phyloP scores from a whole-genome alignment of 352 stramenopile species.

The Globisporangium iwayamae region DNA sequence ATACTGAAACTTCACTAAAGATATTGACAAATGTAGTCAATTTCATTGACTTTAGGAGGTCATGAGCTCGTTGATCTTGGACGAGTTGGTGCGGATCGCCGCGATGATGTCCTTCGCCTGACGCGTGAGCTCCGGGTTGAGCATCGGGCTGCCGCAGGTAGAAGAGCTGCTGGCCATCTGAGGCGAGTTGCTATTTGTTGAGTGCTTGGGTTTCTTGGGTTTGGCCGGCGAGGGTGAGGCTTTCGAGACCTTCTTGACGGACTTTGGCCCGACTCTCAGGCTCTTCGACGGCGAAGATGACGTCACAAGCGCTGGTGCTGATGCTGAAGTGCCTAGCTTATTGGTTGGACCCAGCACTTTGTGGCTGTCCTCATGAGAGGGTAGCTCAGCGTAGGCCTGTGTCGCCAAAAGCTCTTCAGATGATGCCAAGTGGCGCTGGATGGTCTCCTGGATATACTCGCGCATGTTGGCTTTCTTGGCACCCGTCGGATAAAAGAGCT shows the following conservation, averaged over 20 bases:
- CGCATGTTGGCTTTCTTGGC: slow-evolving; percentile 73
- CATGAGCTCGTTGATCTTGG: slow-evolving; percentile 77
- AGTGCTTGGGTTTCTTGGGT: slow-evolving; percentile 2
- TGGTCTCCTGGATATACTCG: slow-evolving; percentile 63
- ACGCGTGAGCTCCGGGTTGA: slow-evolving; percentile 51
- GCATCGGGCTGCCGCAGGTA: slow-evolving; percentile 20
- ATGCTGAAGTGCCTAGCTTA: slow-evolving; percentile 19
- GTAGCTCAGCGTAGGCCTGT: slow-evolving; percentile 10
- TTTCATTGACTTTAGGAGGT: not conserved
- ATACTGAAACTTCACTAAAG: not conserved
- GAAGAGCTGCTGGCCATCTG: not conserved
- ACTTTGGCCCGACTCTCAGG: not conserved
- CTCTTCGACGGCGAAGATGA: not conserved
- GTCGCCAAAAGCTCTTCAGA: not conserved
- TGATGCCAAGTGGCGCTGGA: slow-evolving; percentile 33
- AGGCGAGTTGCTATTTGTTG: slow-evolving; percentile 2
- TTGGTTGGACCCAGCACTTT: not conserved
- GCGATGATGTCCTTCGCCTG: slow-evolving; percentile 61
- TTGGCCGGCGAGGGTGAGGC: slow-evolving; percentile 17
- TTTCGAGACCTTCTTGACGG: slow-evolving; percentile 16
- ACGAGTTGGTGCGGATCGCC: slow-evolving; percentile 57
- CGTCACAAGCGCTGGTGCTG: slow-evolving; percentile 16
- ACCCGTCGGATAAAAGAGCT: slow-evolving; percentile 68
- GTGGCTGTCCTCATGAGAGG: not conserved
- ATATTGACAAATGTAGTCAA: not conserved